These are phyloP conservation scores for Gautieria morchelliformis DNA, from an alignment of 768 basidiomycete species.

Conservation along the genomic window DNA sequence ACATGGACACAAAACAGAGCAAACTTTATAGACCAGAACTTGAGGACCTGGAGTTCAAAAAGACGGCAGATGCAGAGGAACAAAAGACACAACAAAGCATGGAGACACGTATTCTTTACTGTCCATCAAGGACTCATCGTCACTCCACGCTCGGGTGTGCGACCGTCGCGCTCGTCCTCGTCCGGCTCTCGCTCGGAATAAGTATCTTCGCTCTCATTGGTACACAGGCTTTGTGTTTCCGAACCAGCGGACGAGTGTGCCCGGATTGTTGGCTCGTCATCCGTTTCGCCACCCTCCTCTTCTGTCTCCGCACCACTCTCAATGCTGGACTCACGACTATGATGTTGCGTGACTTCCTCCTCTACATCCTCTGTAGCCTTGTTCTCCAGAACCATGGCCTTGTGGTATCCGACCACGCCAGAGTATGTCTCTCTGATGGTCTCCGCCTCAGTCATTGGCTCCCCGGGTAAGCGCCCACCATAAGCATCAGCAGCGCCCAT, in stretches of 20 bases:
- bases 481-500: constrained; percentile 14
- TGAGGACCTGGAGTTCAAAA: constrained; percentile 12
- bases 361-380: constrained; percentile 8
- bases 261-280: constrained; percentile 78
- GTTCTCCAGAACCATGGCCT: background rate
- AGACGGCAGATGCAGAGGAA: constrained; percentile 7
- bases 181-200: constrained; percentile 22
- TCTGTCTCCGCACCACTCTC: constrained; percentile 40
- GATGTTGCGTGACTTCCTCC: constrained; percentile 25
- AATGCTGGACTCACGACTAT: constrained; percentile 28
- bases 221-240: constrained; percentile 23
- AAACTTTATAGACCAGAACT: constrained; percentile 23
- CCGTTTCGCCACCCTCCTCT: constrained; percentile 45
- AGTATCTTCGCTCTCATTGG: constrained; percentile 26
- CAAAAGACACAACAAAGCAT: background rate
- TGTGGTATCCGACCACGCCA: background rate
- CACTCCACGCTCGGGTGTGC: background rate
- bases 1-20: background rate
- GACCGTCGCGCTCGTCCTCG: constrained; percentile 17
- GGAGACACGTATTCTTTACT: background rate
- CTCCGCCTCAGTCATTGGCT: constrained; percentile 1
- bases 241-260: constrained; percentile 30
- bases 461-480: constrained; percentile 23
- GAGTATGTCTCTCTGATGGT: constrained; percentile 2
- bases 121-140: constrained; percentile 4